Conservation (phyloP, 768 basidiomycete genomes). For the Tulasnella sp. region DNA sequence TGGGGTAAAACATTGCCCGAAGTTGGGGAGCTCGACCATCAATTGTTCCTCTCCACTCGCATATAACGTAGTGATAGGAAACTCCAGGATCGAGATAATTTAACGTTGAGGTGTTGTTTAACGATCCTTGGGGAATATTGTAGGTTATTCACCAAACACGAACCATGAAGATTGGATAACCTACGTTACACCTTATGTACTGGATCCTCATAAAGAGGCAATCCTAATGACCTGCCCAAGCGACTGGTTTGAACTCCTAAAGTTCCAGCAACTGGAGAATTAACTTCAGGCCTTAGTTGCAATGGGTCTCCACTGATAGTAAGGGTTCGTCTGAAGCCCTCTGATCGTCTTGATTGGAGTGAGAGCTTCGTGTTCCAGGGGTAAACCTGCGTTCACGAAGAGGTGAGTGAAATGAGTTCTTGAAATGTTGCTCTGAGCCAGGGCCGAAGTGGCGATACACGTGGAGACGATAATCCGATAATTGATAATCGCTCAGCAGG, state of each 20-base stretch:
- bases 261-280: conserved; percentile 21
- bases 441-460: conserved; percentile 47
- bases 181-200: conserved; percentile 25
- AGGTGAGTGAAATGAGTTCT: conserved; percentile 55
- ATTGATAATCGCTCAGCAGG: conserved; percentile 27
- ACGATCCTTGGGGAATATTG: too few relatives aligned
- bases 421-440: conserved; percentile 41
- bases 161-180: too few relatives aligned
- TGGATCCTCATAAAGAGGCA: conserved; percentile 23
- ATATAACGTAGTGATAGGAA: too few relatives aligned
- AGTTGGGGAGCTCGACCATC: too few relatives aligned
- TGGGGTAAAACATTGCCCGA: too few relatives aligned
- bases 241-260: conserved; percentile 27
- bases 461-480: conserved; percentile 51
- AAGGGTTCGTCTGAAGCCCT: conserved; percentile 25
- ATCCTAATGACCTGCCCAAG: conserved; percentile 27
- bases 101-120: too few relatives aligned
- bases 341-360: conserved; percentile 25
- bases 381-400: conserved; percentile 59
- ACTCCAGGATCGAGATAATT: too few relatives aligned
- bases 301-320: conserved; percentile 29
- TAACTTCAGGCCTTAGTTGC: conserved; percentile 30
- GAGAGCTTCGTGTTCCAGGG: conserved; percentile 45
- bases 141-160: too few relatives aligned
- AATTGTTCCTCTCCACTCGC: too few relatives aligned